Conservation (phyloP, 768 basidiomycete genomes). For the Podaxis rugospora region DNA sequence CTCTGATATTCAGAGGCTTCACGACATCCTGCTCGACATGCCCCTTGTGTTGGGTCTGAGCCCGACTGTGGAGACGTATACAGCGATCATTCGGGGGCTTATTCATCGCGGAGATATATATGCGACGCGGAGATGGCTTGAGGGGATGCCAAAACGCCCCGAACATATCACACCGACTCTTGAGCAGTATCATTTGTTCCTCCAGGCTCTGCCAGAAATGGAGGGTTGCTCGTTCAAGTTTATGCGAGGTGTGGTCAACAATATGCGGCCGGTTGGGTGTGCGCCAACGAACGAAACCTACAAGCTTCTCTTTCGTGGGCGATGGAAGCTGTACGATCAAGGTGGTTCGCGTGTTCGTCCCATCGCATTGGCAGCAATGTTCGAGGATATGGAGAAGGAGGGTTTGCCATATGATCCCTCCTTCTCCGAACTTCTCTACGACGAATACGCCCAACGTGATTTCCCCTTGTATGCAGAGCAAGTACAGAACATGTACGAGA, state of each 20-base stretch:
- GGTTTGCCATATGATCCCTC: constrained; percentile 39
- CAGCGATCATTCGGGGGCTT: constrained; percentile 44
- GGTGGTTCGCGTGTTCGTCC: constrained; percentile 25
- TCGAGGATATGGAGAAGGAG: constrained; percentile 43
- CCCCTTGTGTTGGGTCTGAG: constrained; percentile 40
- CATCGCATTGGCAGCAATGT: constrained; percentile 33
- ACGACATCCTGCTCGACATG: constrained; percentile 48
- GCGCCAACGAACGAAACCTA: constrained; percentile 43
- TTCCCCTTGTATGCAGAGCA: constrained; percentile 30
- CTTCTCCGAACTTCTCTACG: constrained; percentile 35
- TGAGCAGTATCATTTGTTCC: constrained; percentile 51
- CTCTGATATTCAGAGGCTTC: constrained; percentile 50
- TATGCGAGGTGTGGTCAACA: constrained; percentile 20
- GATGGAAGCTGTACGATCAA: constrained; percentile 26
- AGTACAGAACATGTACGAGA: constrained; percentile 33
- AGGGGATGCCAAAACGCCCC: constrained; percentile 46
- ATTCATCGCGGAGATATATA: constrained; percentile 37
- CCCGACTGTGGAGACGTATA: constrained; percentile 44
- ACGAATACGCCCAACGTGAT: constrained; percentile 38
- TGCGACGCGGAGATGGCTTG: constrained; percentile 47
- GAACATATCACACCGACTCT: constrained; percentile 41
- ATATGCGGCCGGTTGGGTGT: constrained; percentile 21
- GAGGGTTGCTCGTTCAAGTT: constrained; percentile 22
- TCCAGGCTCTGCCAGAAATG: constrained; percentile 34
- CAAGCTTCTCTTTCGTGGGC: constrained; percentile 42